Percentiles rank a stretch among this genome's conserved stretches.
These are phyloP conservation scores for Funneliformis mosseae DNA, from an alignment of 192 early-diverging fungal genomes.

Conservation along the genomic window DNA sequence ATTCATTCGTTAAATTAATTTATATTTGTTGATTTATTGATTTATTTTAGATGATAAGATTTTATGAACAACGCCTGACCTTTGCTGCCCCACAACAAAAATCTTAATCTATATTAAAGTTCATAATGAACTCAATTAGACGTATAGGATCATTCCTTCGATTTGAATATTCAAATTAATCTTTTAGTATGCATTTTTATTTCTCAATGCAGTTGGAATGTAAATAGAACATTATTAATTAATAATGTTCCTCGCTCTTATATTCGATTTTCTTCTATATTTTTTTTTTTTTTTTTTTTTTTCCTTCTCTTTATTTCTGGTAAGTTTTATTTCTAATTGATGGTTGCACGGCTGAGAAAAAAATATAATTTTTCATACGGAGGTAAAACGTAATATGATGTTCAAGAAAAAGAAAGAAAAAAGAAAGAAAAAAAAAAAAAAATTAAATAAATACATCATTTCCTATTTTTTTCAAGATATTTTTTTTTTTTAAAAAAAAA, in stretches of 20 bases:
- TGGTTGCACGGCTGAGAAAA: not conserved
- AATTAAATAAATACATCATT: not conserved
- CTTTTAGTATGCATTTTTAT: not conserved
- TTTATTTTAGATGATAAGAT: constrained; percentile 29
- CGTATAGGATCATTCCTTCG: not conserved
- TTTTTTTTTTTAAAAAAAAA: not conserved
- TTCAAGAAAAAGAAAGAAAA: not conserved
- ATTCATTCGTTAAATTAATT: not conserved
- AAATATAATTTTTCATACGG: not conserved
- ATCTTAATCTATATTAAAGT: not conserved
- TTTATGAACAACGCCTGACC: constrained; percentile 35
- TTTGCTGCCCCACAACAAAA: constrained; percentile 22
- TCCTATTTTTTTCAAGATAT: not conserved
- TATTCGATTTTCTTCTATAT: not conserved
- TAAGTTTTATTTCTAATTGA: not conserved
- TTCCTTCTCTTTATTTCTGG: not conserved
- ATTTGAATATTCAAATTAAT: not conserved
- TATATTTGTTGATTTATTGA: not conserved
- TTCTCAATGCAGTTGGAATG: not conserved
- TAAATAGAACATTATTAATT: constrained; percentile 21
- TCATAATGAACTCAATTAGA: not conserved
- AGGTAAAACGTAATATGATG: not conserved
- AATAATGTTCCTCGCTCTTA: not conserved
- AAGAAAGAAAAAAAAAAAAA: not conserved
- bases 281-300: not conserved